Conservation (phyloP, 768 basidiomycete genomes). For the Amyloporia xantha region DNA sequence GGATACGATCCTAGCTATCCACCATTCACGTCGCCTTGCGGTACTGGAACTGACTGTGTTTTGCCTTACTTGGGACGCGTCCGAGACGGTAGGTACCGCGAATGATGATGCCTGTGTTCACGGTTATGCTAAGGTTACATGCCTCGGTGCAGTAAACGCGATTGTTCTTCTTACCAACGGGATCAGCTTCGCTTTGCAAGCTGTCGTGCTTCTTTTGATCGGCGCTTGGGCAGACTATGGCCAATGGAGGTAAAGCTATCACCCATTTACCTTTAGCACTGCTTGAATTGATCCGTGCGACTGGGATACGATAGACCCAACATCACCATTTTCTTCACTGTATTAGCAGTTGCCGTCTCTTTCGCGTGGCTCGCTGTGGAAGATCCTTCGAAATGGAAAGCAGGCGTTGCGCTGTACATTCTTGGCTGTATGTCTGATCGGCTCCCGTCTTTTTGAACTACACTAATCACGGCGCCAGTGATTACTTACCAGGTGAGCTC, state of each 20-base stretch:
- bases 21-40: constrained; percentile 47
- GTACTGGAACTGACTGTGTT: constrained; percentile 46
- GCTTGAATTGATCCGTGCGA: no score
- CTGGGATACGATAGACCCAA: constrained; percentile 64
- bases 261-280: neutral
- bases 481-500: constrained; percentile 59
- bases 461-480: constrained; percentile 31
- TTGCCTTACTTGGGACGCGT: constrained; percentile 57
- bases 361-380: constrained; percentile 78
- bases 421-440: constrained; percentile 44
- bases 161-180: constrained; percentile 77
- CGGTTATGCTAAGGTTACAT: neutral
- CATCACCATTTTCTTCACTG: constrained; percentile 69
- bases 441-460: no score
- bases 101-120: neutral
- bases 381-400: constrained; percentile 55
- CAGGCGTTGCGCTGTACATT: constrained; percentile 55
- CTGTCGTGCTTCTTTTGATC: constrained; percentile 53
- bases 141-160: constrained; percentile 66
- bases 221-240: constrained; percentile 84
- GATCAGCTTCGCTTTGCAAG: constrained; percentile 73
- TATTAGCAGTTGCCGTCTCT: constrained; percentile 58
- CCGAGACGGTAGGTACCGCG: constrained; percentile 50
- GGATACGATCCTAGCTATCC: constrained; percentile 60
- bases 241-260: constrained; percentile 52